phyloP scores from a whole-genome alignment of 495 filamentous ascomycete species.

The Cercophora newfieldiana region DNA sequence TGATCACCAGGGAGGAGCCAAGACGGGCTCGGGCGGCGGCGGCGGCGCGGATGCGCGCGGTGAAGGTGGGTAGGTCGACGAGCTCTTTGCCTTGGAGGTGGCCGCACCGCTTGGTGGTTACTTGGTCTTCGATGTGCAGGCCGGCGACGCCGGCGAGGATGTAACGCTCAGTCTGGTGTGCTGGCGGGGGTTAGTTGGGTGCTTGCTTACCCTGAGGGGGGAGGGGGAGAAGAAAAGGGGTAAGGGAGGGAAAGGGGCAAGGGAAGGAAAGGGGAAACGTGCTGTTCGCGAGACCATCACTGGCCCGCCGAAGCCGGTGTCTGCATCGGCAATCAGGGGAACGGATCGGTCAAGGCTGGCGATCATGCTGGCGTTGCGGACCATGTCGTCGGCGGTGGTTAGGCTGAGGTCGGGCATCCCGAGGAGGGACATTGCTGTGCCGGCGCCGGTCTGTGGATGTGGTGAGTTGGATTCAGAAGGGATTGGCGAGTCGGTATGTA shows the following conservation, averaged over 20 bases:
- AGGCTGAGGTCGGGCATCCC: conserved; percentile 69
- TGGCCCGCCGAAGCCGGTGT: conserved; percentile 64
- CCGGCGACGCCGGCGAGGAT: conserved; percentile 67
- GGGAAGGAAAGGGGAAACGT: neutral
- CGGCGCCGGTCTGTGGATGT: conserved; percentile 59
- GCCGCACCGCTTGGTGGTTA: conserved; percentile 65
- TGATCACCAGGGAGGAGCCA: conserved; percentile 62
- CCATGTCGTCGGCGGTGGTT: conserved; percentile 63
- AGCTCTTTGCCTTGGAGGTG: conserved; percentile 63
- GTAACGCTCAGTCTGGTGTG: conserved; percentile 49
- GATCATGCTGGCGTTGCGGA: conserved; percentile 64
- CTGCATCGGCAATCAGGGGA: conserved; percentile 69
- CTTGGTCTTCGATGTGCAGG: conserved; percentile 73
- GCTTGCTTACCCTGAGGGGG: too few relatives aligned
- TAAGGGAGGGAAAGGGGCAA: neutral
- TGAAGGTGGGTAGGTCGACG: conserved; percentile 53
- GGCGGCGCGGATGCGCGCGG: conserved; percentile 55
- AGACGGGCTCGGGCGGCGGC: conserved; percentile 33
- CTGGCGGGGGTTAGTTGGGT: neutral
- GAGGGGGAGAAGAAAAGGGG: too few relatives aligned
- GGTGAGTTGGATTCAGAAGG: neutral
- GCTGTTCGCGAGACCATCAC: conserved; percentile 64
- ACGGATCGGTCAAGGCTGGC: conserved; percentile 58
- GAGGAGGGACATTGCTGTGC: conserved; percentile 61
- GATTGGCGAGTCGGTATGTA: neutral